phyloP scores from a whole-genome alignment of 108 stramenopile species.

The Nitzschia palea region DNA sequence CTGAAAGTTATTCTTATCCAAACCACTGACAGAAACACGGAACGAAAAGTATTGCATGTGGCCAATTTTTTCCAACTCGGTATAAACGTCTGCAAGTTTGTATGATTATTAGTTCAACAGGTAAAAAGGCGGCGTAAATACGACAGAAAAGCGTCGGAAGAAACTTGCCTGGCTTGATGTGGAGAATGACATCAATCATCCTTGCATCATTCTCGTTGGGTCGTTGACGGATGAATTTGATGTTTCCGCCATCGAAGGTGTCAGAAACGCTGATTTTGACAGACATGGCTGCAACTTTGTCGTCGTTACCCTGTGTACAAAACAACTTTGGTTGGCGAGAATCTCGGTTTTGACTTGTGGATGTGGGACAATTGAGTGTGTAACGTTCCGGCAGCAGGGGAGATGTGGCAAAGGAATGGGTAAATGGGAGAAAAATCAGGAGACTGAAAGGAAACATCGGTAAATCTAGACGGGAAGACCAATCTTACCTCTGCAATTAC shows the following conservation, averaged over 20 bases:
- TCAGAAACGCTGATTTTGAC: slow-evolving; percentile 56
- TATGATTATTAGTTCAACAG: too few relatives aligned
- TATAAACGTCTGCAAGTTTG: slow-evolving; percentile 77
- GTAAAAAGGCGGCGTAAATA: too few relatives aligned
- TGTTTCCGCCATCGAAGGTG: slow-evolving; percentile 83
- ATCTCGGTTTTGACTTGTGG: not conserved
- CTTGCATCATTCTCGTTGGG: slow-evolving; percentile 29
- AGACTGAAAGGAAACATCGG: too few relatives aligned
- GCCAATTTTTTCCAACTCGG: slow-evolving; percentile 63
- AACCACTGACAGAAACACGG: slow-evolving; percentile 36
- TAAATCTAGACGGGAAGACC: too few relatives aligned
- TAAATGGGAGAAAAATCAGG: too few relatives aligned
- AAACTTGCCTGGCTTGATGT: slow-evolving; percentile 61
- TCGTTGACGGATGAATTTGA: slow-evolving; percentile 39
- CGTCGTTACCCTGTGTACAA: not conserved
- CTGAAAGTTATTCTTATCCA: slow-evolving; percentile 15
- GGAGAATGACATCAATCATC: slow-evolving; percentile 37
- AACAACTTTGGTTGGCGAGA: not conserved
- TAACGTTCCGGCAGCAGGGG: too few relatives aligned
- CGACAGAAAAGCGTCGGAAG: too few relatives aligned
- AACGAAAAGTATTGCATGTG: slow-evolving; percentile 82
- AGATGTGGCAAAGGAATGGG: too few relatives aligned
- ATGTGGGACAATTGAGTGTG: not conserved
- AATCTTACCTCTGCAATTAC: too few relatives aligned
- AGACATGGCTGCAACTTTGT: not conserved